Conservation (phyloP, 768 basidiomycete species). For the Sporobolomyces phaffii region DNA sequence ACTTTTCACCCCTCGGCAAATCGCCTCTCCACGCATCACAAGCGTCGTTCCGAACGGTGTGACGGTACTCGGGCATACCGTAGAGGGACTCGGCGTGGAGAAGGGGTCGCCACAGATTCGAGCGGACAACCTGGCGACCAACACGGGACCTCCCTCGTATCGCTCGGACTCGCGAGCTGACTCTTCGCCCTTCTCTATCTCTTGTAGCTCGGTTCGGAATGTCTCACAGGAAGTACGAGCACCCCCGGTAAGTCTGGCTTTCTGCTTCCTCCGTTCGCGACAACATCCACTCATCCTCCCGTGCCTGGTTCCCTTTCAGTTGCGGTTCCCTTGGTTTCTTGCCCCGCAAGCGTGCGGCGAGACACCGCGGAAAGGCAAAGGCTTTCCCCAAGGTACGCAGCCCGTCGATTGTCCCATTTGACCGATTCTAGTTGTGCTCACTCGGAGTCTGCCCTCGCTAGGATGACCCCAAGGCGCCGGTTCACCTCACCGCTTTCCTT, state of each 20-base stretch:
- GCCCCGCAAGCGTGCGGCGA: constrained; percentile 90
- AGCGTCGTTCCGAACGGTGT: no score
- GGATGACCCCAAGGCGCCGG: constrained; percentile 99
- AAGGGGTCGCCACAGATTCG: no score
- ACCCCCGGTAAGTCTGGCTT: constrained; percentile 34
- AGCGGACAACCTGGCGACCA: background rate
- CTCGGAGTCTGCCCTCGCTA: no score
- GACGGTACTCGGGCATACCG: no score
- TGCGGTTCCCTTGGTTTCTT: constrained; percentile 90
- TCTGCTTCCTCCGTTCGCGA: no score
- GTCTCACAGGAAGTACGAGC: constrained; percentile 42
- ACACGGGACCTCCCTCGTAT: background rate
- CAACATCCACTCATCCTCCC: background rate
- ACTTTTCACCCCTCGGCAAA: constrained; percentile 1
- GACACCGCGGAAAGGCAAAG: constrained; percentile 99
- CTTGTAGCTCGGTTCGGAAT: constrained; percentile 21
- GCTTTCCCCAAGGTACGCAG: constrained; percentile 92
- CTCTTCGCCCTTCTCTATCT: background rate
- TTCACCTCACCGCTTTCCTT: constrained; percentile 95
- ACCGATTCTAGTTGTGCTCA: no score
- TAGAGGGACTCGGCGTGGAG: no score
- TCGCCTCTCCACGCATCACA: no score
- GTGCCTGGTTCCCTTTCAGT: background rate
- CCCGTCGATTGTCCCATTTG: no score
- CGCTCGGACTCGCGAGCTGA: background rate